Evolutionary conservation across 768 basidiomycete species (phyloP).

Genomic region (Boletus reticuloceps): DNA sequence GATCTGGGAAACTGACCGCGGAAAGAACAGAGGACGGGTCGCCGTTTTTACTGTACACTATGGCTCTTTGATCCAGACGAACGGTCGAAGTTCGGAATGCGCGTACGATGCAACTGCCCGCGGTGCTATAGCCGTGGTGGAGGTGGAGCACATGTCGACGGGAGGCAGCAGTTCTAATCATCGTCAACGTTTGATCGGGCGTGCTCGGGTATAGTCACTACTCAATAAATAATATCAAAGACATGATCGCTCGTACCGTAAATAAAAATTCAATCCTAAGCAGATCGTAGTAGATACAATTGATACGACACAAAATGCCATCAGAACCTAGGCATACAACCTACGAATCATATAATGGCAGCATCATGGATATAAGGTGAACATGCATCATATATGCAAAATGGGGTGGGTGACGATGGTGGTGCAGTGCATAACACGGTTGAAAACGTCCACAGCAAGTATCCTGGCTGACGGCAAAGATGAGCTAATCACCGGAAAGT

Average conservation of each 20-base stretch:
- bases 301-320: conserved; percentile 1
- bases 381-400: conserved; percentile 14
- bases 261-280: neutral
- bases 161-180: neutral
- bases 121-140: neutral
- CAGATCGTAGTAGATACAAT: conserved; percentile 15
- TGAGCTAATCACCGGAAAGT: conserved; percentile 9
- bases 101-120: conserved; percentile 6
- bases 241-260: neutral
- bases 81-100: conserved; percentile 33
- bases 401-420: neutral
- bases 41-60: conserved; percentile 63
- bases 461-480: conserved; percentile 9
- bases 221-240: too few relatives aligned
- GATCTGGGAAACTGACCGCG: conserved; percentile 47
- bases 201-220: too few relatives aligned
- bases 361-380: conserved; percentile 17
- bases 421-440: conserved; percentile 5
- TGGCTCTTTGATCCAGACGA: conserved; percentile 49
- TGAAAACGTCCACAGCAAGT: conserved; percentile 1
- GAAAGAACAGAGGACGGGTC: conserved; percentile 60
- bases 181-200: neutral
- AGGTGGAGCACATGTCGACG: neutral
- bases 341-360: conserved; percentile 5
- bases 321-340: conserved; percentile 25